phyloP scores from a whole-genome alignment of 2,329 filamentous ascomycete genomes.

The Lizonia empirigonia region DNA sequence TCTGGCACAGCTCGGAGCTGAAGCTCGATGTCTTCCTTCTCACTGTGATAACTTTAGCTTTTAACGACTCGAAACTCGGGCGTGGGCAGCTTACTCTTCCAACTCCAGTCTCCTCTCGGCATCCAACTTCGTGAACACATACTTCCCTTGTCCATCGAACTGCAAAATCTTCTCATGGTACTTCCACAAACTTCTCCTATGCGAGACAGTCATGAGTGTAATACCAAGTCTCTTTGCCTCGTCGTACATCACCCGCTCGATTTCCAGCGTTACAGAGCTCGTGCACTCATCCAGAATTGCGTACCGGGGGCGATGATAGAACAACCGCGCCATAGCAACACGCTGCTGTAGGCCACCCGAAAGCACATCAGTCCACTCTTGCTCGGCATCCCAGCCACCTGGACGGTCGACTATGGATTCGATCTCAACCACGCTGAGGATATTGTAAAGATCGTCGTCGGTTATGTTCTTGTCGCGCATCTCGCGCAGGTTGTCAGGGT shows the following conservation, averaged over 20 bases:
- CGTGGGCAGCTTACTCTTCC: conserved; percentile 69
- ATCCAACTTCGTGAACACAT: conserved; percentile 87
- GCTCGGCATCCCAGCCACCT: conserved; percentile 88
- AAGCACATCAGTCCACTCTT: conserved; percentile 94
- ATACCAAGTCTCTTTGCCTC: conserved; percentile 90
- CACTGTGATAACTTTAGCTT: conserved; percentile 53
- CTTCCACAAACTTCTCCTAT: conserved; percentile 90
- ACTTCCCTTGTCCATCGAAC: conserved; percentile 93
- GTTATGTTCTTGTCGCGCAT: conserved; percentile 86
- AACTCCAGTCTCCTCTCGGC: conserved; percentile 82
- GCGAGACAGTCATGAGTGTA: conserved; percentile 95
- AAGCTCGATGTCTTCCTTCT: conserved; percentile 91
- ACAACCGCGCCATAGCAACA: conserved; percentile 92
- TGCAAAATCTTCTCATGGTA: conserved; percentile 95
- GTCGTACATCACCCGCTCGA: conserved; percentile 96
- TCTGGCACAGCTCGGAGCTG: conserved; percentile 85
- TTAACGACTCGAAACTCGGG: not conserved
- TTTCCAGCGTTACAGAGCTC: conserved; percentile 90
- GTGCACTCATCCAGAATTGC: conserved; percentile 98
- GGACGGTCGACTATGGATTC: conserved; percentile 80
- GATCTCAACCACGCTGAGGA: conserved; percentile 80
- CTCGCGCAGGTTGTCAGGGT: conserved; percentile 85
- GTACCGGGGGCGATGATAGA: conserved; percentile 91
- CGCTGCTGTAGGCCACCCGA: conserved; percentile 93
- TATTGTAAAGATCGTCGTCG: conserved; percentile 77